These are phyloP conservation scores for Zoysia japonica DNA, from an alignment of 176 grass and related monocot genomes.

Conservation along the genomic window DNA sequence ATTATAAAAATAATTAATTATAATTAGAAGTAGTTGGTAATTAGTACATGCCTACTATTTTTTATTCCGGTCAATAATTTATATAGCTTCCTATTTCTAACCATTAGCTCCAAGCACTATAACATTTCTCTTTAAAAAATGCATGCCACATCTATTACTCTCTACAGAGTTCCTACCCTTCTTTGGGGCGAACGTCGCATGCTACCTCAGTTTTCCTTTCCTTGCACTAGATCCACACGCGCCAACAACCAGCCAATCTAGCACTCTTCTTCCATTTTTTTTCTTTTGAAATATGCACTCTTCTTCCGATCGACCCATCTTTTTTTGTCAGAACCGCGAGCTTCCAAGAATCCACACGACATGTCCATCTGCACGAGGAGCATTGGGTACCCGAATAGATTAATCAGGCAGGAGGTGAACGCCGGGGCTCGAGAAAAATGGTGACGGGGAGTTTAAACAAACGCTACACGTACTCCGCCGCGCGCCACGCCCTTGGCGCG, in stretches of 20 bases:
- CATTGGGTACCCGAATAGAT: not conserved
- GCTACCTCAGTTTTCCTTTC: constrained; percentile 6
- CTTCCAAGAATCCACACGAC: not conserved
- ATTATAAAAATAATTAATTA: too few relatives aligned
- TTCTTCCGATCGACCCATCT: constrained; percentile 1
- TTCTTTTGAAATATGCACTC: too few relatives aligned
- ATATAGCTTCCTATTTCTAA: too few relatives aligned
- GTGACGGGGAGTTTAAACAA: constrained; percentile 22
- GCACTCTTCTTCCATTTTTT: not conserved
- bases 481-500: constrained; percentile 41
- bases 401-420: not conserved
- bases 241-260: not conserved
- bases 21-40: too few relatives aligned
- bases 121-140: too few relatives aligned
- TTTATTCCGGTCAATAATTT: too few relatives aligned
- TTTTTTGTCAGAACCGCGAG: not conserved
- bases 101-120: too few relatives aligned
- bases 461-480: not conserved
- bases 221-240: not conserved
- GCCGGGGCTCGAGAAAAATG: not conserved
- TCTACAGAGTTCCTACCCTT: constrained; percentile 28
- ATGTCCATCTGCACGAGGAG: not conserved
- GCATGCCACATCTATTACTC: not conserved
- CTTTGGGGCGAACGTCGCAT: constrained; percentile 30
- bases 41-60: too few relatives aligned